A percentile compares a stretch with the other conserved stretches of the same genome.
These are phyloP conservation scores for Auricularia auricula-judae DNA, from an alignment of 768 basidiomycete genomes.

Conservation along the genomic window DNA sequence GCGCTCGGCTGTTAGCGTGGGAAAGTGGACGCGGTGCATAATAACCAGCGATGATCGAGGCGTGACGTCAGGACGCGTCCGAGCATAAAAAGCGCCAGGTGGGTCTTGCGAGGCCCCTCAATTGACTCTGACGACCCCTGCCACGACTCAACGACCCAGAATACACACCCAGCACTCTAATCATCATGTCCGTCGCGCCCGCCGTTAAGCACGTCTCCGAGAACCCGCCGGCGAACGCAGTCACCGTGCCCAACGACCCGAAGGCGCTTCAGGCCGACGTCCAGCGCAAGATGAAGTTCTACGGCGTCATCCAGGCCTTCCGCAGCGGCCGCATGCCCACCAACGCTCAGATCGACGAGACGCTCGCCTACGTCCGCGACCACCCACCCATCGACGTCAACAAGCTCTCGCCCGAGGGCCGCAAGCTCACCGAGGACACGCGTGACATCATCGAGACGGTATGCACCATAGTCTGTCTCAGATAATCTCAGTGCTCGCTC, in stretches of 20 bases:
- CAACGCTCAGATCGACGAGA: slow-evolving; percentile 68
- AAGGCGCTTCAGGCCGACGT: slow-evolving; percentile 58
- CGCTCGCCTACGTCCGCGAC: slow-evolving; percentile 54
- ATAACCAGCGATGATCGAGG: too few relatives aligned
- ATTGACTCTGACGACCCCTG: neutral
- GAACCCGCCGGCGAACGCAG: slow-evolving; percentile 34
- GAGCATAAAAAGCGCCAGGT: too few relatives aligned
- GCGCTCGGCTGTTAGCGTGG: too few relatives aligned
- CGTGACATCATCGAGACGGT: slow-evolving; percentile 69
- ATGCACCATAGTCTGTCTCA: too few relatives aligned
- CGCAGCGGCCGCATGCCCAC: slow-evolving; percentile 68
- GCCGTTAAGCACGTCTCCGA: slow-evolving; percentile 28
- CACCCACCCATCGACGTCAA: slow-evolving; percentile 47
- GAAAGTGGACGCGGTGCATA: too few relatives aligned
- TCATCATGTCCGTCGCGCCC: slow-evolving; percentile 62
- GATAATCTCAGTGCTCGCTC: too few relatives aligned
- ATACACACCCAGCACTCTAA: slow-evolving; percentile 1
- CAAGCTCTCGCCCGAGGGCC: slow-evolving; percentile 68
- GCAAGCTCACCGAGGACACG: slow-evolving; percentile 63
- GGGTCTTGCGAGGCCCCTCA: too few relatives aligned
- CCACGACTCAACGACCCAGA: neutral
- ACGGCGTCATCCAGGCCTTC: slow-evolving; percentile 73
- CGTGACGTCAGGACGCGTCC: too few relatives aligned
- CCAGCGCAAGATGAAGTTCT: slow-evolving; percentile 71
- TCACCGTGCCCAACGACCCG: slow-evolving; percentile 57